Conservation (phyloP, 2,329 filamentous ascomycete species). For the Clarireedia paspali region DNA sequence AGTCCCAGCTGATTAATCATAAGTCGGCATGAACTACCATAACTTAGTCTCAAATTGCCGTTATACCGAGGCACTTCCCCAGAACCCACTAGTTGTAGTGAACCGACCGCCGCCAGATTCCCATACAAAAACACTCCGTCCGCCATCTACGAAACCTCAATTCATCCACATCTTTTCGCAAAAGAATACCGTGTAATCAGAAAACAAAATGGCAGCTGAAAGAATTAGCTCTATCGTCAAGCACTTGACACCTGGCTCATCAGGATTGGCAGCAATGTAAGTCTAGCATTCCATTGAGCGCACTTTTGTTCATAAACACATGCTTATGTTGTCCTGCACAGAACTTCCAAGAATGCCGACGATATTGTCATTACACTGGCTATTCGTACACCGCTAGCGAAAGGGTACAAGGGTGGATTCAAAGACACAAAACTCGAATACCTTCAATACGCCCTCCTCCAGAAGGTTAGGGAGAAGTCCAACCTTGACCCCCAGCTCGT, state of each 20-base stretch:
- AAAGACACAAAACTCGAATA: constrained; percentile 91
- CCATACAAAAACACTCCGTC: background rate
- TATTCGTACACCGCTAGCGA: constrained; percentile 79
- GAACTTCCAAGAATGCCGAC: constrained; percentile 86
- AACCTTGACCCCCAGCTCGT: constrained; percentile 73
- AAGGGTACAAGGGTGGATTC: constrained; percentile 85
- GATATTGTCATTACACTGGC: constrained; percentile 96
- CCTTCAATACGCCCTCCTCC: constrained; percentile 73
- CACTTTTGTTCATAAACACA: constrained; percentile 12
- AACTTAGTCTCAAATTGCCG: background rate
- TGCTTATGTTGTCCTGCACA: constrained; percentile 33
- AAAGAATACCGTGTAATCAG: background rate
- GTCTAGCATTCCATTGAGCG: constrained; percentile 33
- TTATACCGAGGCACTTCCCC: background rate
- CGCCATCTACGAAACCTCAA: background rate
- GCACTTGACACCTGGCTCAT: constrained; percentile 70
- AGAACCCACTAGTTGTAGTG: background rate
- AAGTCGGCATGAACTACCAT: no score
- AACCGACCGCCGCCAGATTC: background rate
- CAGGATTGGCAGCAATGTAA: constrained; percentile 67
- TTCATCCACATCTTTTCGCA: background rate
- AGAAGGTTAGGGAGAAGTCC: constrained; percentile 64
- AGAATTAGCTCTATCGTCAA: constrained; percentile 81
- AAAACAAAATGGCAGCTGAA: constrained; percentile 65
- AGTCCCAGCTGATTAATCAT: no score